Evolutionary conservation across 495 filamentous ascomycete species (phyloP), one percentile per base, ranked within the genome.

Genomic region (Physcia stellaris): DNA sequence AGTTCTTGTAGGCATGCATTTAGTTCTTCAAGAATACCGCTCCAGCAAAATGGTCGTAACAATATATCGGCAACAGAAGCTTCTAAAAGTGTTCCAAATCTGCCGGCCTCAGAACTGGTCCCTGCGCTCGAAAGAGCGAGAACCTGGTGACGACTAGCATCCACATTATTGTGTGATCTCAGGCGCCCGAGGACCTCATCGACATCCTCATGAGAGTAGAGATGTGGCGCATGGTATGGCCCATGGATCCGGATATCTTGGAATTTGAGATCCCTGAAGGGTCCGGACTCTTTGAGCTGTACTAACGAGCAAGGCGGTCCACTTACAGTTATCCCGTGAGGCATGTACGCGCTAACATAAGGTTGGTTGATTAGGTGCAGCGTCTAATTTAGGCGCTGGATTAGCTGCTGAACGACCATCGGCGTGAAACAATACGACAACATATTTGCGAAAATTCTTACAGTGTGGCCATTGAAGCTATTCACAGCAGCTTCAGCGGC

Each of bases 11-110:
- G 41, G 21, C n/a, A 22, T 17, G 7, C 16, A n/a, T 39, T 34
- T 6, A 43, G 13, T 4, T 67, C 64, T 26, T 70, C 61, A 6
- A 77, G 55, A 3, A 76, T 62, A 43, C 69, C 71, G 41, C 66
- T 61, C 59, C 79, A 79, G 41, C 62, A 57, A 40, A 81, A 58
- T 21, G 67, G 67, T 35, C 70, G 62, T 3, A 73, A 67, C 23
- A 83, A 53, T 23, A 80, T 69, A 45, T 80, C 71, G 37, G 62
- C 55, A 3, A 79, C 61, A 4, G 75, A 60, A 7, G 61, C 46
- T 35, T 54, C 59, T 22, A 80, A 41, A 1, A 79, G 56, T 3
- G 56, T 48, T 21, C 64, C 59, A 1, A 71, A 66, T n/a, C 62
- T 68, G 9, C 55, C 52, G 18, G 60, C 61, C 2, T 52, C 33